phyloP scores from a whole-genome alignment of 441 rosid genomes.

The Cnidoscolus chayamansa region DNA sequence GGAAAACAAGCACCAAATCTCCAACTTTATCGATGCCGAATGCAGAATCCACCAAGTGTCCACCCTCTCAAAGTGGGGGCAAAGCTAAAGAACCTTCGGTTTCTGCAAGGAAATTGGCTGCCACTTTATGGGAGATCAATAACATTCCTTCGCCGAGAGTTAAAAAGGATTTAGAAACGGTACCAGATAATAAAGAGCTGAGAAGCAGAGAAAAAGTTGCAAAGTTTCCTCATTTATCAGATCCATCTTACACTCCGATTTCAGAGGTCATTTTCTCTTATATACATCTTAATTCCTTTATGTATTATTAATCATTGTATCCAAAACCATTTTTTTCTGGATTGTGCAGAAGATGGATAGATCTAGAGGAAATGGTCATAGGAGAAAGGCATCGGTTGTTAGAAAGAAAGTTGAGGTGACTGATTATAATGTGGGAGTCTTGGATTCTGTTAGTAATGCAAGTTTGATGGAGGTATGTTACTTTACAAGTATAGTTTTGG shows the following conservation, averaged over 20 bases:
- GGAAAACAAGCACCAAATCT: conserved; percentile 43
- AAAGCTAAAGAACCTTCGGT: conserved; percentile 39
- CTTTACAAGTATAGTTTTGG: not conserved
- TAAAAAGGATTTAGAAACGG: conserved; percentile 27
- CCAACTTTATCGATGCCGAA: conserved; percentile 40
- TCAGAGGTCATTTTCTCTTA: conserved; percentile 41
- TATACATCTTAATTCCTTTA: not conserved
- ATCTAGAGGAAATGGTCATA: conserved; percentile 28
- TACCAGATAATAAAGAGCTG: conserved; percentile 32
- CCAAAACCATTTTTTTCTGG: not conserved
- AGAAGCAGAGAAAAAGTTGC: conserved; percentile 34
- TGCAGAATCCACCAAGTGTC: conserved; percentile 33
- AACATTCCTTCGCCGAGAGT: conserved; percentile 40
- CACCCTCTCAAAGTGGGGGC: conserved; percentile 28
- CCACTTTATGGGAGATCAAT: conserved; percentile 81
- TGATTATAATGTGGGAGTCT: conserved; percentile 32
- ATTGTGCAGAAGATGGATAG: conserved; percentile 40
- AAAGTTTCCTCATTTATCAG: conserved; percentile 38
- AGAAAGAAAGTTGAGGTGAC: conserved; percentile 37
- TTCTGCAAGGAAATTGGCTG: conserved; percentile 84
- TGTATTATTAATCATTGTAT: not conserved
- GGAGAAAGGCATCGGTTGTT: conserved; percentile 36
- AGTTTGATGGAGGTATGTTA: conserved; percentile 45
- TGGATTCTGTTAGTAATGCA: conserved; percentile 34
- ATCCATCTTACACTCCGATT: conserved; percentile 48